Evolutionary conservation across 371 early-diverging fungal species (phyloP).

Genomic region (Massospora cicadina): DNA sequence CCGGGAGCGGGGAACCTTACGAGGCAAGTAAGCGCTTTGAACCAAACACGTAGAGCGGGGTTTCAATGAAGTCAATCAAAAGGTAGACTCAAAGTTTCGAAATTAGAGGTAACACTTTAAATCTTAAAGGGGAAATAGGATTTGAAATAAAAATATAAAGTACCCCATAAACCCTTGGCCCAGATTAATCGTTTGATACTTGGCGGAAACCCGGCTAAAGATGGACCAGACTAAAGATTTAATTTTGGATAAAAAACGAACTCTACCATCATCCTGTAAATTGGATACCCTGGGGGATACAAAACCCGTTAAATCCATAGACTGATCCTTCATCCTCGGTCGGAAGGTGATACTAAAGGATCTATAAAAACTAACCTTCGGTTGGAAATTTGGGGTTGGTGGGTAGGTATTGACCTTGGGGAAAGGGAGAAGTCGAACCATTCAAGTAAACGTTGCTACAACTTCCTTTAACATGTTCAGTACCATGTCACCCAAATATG

Average conservation of each 20-base stretch:
- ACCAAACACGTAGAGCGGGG: background rate
- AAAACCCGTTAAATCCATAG: background rate
- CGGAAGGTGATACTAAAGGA: no score
- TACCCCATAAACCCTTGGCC: slow-evolving; percentile 85
- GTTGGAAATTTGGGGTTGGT: no score
- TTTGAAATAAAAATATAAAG: background rate
- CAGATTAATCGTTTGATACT: slow-evolving; percentile 78
- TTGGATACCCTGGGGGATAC: background rate
- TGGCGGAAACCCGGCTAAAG: slow-evolving; percentile 67
- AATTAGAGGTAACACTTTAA: background rate
- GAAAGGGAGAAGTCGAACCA: no score
- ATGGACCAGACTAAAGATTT: slow-evolving; percentile 63
- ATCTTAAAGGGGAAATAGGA: background rate
- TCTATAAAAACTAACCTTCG: no score
- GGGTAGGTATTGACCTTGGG: no score
- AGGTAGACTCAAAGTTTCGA: background rate
- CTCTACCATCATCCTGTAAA: slow-evolving; percentile 4
- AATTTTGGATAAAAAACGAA: background rate
- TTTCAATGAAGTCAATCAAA: background rate
- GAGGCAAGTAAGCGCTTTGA: background rate
- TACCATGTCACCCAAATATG: no score
- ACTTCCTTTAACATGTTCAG: no score
- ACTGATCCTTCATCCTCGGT: background rate
- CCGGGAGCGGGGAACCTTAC: slow-evolving; percentile 63
- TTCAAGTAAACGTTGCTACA: no score